These are phyloP conservation scores for Fusarium longipes DNA, from an alignment of 2,329 filamentous ascomycete genomes.

Conservation along the genomic window DNA sequence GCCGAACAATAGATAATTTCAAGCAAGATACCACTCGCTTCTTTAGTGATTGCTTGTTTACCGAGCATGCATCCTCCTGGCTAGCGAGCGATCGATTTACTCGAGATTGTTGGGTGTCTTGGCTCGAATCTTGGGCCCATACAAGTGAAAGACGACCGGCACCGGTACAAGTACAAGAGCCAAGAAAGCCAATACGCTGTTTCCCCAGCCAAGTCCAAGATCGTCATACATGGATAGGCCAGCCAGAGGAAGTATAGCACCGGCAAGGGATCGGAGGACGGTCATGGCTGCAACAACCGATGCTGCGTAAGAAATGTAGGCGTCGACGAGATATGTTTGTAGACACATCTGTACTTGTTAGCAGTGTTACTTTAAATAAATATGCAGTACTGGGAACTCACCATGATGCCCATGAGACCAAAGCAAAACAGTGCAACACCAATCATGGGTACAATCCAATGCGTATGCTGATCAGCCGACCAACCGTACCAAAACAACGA, in stretches of 20 bases:
- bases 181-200: conserved; percentile 59
- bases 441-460: conserved; percentile 50
- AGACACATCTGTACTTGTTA: conserved; percentile 41
- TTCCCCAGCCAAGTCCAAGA: conserved; percentile 61
- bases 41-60: not conserved
- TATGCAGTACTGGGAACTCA: conserved; percentile 13
- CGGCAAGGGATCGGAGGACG: conserved; percentile 65
- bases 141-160: conserved; percentile 37
- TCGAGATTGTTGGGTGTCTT: conserved; percentile 40
- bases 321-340: conserved; percentile 54
- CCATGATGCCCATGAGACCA: conserved; percentile 56
- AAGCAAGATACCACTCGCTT: not conserved
- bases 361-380: rapidly evolving
- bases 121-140: conserved; percentile 40
- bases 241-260: conserved; percentile 71
- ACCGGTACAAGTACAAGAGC: conserved; percentile 45
- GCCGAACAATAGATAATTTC: not conserved
- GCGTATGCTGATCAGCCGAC: conserved; percentile 40
- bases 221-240: conserved; percentile 57
- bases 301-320: conserved; percentile 47
- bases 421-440: conserved; percentile 60
- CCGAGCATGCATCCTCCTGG: too few relatives aligned
- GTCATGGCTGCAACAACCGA: conserved; percentile 48
- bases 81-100: not conserved
- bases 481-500: conserved; percentile 49